These are phyloP conservation scores for Phytophthora palmivora DNA, from an alignment of 352 stramenopile genomes.

Conservation along the genomic window DNA sequence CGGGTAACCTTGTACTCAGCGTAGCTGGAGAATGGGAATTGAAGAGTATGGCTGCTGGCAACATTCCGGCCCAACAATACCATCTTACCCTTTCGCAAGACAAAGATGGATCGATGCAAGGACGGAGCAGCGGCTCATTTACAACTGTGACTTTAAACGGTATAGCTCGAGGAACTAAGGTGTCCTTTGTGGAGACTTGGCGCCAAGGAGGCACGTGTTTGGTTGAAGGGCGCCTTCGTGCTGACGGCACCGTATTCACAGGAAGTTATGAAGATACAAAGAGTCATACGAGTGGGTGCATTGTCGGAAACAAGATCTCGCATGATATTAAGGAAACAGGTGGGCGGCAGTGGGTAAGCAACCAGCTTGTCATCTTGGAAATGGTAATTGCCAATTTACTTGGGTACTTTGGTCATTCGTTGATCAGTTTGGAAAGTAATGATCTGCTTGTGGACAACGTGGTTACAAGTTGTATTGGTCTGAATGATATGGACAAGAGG, in stretches of 20 bases:
- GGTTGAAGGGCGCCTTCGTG: slow-evolving; percentile 77
- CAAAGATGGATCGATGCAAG: slow-evolving; percentile 64
- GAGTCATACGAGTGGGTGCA: slow-evolving; percentile 85
- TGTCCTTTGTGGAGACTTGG: slow-evolving; percentile 89
- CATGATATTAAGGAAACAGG: slow-evolving; percentile 20
- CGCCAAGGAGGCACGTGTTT: slow-evolving; percentile 88
- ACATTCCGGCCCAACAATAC: slow-evolving; percentile 89
- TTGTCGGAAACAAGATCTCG: slow-evolving; percentile 76
- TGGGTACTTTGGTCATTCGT: slow-evolving; percentile 69
- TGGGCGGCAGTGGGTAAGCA: slow-evolving; percentile 44
- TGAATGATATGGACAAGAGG: slow-evolving; percentile 48
- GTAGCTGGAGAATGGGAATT: slow-evolving; percentile 88
- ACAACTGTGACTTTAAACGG: slow-evolving; percentile 85
- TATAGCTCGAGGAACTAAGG: slow-evolving; percentile 76
- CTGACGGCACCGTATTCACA: slow-evolving; percentile 74
- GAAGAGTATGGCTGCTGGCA: slow-evolving; percentile 87
- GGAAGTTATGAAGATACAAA: slow-evolving; percentile 90
- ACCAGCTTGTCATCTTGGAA: slow-evolving; percentile 76
- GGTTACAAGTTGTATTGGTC: slow-evolving; percentile 11
- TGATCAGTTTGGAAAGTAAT: slow-evolving; percentile 65
- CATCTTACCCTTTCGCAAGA: slow-evolving; percentile 79
- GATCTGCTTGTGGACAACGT: slow-evolving; percentile 67
- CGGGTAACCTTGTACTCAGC: slow-evolving; percentile 57
- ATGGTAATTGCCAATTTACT: slow-evolving; percentile 82
- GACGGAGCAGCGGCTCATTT: slow-evolving; percentile 82